A percentile compares a stretch with the other conserved stretches of the same genome.
phyloP scores from a whole-genome alignment of 345 rosid genomes.

The Populus pruinosa region DNA sequence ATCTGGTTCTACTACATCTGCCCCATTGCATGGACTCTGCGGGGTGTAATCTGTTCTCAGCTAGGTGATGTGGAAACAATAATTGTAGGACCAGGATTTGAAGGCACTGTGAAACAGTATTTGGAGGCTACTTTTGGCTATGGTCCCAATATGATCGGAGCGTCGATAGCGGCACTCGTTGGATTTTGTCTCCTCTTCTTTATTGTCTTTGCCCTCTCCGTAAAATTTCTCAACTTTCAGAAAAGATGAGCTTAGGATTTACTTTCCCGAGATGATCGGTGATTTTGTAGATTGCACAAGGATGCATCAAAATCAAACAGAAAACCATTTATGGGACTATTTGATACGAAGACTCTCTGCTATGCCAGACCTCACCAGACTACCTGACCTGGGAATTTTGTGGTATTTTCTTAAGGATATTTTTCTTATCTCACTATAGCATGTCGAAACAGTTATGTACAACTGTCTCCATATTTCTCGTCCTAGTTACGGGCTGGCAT shows the following conservation, averaged over 20 bases:
- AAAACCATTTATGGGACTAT: too few species aligned
- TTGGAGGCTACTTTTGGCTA: constrained; percentile 47
- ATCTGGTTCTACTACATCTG: constrained; percentile 89
- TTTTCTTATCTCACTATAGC: too few species aligned
- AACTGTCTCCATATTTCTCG: too few species aligned
- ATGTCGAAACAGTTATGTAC: too few species aligned
- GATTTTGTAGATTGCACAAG: too few species aligned
- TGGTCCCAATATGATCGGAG: constrained; percentile 42
- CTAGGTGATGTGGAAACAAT: constrained; percentile 74
- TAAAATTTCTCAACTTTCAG: constrained; percentile 76
- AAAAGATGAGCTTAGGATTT: constrained; percentile 39
- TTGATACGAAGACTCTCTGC: too few species aligned
- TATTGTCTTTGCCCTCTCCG: constrained; percentile 50
- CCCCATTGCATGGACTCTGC: constrained; percentile 91
- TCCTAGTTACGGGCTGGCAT: too few species aligned
- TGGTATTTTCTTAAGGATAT: too few species aligned
- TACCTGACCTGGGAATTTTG: too few species aligned
- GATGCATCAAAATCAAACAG: too few species aligned
- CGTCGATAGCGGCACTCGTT: constrained; percentile 50
- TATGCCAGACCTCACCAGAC: too few species aligned
- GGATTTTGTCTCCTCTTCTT: constrained; percentile 65
- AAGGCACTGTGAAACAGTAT: constrained; percentile 66
- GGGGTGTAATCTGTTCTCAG: constrained; percentile 70
- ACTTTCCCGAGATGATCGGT: too few species aligned
- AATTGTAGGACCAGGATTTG: constrained; percentile 49